These are phyloP conservation scores for Penicillium polonicum DNA, from an alignment of 2,329 filamentous ascomycete genomes.

Conservation along the genomic window DNA sequence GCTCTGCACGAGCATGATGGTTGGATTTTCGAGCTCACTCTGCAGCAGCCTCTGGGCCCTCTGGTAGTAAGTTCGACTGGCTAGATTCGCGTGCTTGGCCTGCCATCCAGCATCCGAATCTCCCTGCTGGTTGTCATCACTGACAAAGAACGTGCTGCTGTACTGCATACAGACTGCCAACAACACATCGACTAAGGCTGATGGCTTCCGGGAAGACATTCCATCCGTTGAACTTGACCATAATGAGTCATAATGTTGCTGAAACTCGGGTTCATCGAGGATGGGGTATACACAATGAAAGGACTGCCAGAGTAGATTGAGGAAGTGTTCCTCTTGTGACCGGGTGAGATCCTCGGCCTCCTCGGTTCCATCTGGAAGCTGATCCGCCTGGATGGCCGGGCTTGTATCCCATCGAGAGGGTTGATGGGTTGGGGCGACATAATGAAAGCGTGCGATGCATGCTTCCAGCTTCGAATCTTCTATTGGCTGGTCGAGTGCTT, in stretches of 20 bases:
- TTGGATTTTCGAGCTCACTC: slow-evolving; percentile 50
- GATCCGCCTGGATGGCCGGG: background rate
- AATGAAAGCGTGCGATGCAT: background rate
- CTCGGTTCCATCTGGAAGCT: background rate
- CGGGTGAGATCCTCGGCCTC: slow-evolving; percentile 36
- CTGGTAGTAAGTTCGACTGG: slow-evolving; percentile 50
- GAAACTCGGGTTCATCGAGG: background rate
- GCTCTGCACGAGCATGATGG: slow-evolving; percentile 51
- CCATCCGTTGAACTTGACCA: background rate
- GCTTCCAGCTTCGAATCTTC: background rate
- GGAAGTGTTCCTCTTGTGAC: slow-evolving; percentile 49
- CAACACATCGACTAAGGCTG: background rate
- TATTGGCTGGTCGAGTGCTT: background rate
- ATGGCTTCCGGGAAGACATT: background rate
- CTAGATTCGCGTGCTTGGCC: slow-evolving; percentile 25
- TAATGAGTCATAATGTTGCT: background rate
- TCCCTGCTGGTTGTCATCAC: background rate
- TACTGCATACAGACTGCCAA: background rate
- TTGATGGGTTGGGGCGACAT: background rate
- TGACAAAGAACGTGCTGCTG: background rate
- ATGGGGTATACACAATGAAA: slow-evolving; percentile 43
- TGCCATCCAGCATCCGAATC: background rate
- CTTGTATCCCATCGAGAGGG: background rate
- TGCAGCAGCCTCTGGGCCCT: slow-evolving; percentile 48
- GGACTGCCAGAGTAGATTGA: slow-evolving; percentile 50